These are phyloP conservation scores for Dioscorea dumetorum DNA, from an alignment of 106 monocot genomes.

Conservation along the genomic window DNA sequence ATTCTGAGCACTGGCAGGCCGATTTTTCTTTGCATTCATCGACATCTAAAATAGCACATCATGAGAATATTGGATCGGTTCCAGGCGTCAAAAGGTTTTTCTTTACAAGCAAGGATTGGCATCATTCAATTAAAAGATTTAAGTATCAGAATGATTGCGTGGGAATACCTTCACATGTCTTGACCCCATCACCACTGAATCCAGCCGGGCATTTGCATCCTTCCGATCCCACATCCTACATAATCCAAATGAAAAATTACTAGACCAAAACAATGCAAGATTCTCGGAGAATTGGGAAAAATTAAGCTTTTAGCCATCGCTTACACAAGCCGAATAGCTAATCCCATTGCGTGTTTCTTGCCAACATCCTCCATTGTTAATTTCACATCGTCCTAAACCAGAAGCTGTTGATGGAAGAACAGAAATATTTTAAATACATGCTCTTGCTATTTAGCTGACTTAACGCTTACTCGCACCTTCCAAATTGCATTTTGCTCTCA, in stretches of 20 bases:
- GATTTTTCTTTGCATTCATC: conserved; percentile 90
- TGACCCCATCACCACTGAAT: conserved; percentile 82
- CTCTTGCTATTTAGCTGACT: too few relatives aligned
- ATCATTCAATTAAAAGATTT: too few relatives aligned
- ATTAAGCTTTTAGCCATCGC: conserved; percentile 6
- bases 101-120: too few relatives aligned
- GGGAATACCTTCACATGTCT: conserved; percentile 70
- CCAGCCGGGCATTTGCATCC: conserved; percentile 90
- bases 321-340: conserved; percentile 74
- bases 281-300: neutral
- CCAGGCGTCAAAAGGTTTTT: too few relatives aligned
- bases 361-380: conserved; percentile 99
- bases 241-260: neutral
- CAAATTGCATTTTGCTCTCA: too few relatives aligned
- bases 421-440: too few relatives aligned
- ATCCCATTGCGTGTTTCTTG: conserved; percentile 44
- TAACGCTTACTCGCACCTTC: too few relatives aligned
- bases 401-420: conserved; percentile 40
- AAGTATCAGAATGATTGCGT: neutral
- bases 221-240: conserved; percentile 52
- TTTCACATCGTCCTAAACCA: conserved; percentile 82
- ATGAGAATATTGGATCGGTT: too few relatives aligned
- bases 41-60: conserved; percentile 46
- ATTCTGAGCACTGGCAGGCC: conserved; percentile 77
- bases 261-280: neutral